Evolutionary conservation across 2,329 filamentous ascomycete species (phyloP), one percentile per base, ranked within the genome.

Genomic region (Talaromyces amestolkiae): DNA sequence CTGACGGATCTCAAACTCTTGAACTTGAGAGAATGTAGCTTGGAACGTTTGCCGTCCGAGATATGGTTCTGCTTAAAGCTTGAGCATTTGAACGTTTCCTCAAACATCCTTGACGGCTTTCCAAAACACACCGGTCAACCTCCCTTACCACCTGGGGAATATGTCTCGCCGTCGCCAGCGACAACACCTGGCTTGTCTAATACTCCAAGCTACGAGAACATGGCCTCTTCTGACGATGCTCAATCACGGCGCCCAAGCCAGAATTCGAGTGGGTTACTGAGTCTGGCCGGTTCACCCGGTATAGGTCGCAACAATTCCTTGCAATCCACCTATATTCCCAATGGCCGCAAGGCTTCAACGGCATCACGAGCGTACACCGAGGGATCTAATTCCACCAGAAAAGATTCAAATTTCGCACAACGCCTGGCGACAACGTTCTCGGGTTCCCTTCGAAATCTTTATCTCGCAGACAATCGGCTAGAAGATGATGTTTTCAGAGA

Each of bases 401-500:
- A 99, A 79, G 95, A 99, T 76, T 98, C 95, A 0, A 91, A 89
- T 54, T 82, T 96, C 65, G 93, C 91, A 17, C 89, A 89, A 71
- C 88, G 91, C 71, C 81, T 96, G 65, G 86, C 89, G 19, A 91
- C 89, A 69, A 99, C 95, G 0, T 98, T 99, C 82, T 91, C 92
- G 9, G 89, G 89, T 7, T 96, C 93, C 6, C 80, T 99, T 68
- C 86, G 90, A 60, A 90, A 96, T 72, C 81, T 99, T 0, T 94
- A 92, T 72, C 83, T 99, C 66, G 95, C 95, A 8, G 95, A 99
- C 75, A 99, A 99, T 75, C 88, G 93, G 67, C 85, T 99, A 27
- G 91, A 95, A 64, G 95, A 98, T 72, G 94, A 98, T 71, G 91
- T 97, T 0, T 98, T 98, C 74, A 93, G 97, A 69, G 91, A 98